Conservation (phyloP, 768 basidiomycete genomes). For the Kwoniella dendrophila region DNA sequence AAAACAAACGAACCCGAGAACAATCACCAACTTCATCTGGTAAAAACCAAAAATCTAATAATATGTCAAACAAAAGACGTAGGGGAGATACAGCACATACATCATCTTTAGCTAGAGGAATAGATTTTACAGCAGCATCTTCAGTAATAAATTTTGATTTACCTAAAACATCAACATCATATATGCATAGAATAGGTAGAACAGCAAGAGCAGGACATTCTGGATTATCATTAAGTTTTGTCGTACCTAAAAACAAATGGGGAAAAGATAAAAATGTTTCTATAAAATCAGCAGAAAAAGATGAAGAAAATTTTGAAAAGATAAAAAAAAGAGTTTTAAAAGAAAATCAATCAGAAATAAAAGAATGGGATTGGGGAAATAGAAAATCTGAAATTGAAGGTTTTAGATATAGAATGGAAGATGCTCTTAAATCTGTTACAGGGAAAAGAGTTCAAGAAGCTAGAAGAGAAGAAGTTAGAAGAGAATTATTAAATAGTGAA, state of each 20-base stretch:
- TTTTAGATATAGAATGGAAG: slow-evolving; percentile 97
- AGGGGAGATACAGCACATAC: slow-evolving; percentile 68
- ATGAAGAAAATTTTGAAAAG: slow-evolving; percentile 74
- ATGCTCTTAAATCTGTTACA: slow-evolving; percentile 86
- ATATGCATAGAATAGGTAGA: slow-evolving; percentile 93
- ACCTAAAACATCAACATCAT: slow-evolving; percentile 80
- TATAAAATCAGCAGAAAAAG: slow-evolving; percentile 69
- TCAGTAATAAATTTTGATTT: slow-evolving; percentile 98
- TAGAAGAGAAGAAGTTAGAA: slow-evolving; percentile 85
- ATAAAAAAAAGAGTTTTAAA: slow-evolving; percentile 74
- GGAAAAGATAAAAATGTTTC: slow-evolving; percentile 64
- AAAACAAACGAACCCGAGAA: slow-evolving; percentile 64
- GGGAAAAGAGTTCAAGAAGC: slow-evolving; percentile 84
- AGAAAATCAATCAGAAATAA: slow-evolving; percentile 64
- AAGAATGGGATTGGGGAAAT: slow-evolving; percentile 86
- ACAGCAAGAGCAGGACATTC: slow-evolving; percentile 94
- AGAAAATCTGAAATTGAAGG: slow-evolving; percentile 90
- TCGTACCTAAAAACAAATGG: slow-evolving; percentile 62
- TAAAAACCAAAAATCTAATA: slow-evolving; percentile 1
- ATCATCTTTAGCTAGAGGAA: slow-evolving; percentile 91
- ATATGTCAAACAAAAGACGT: slow-evolving; percentile 38
- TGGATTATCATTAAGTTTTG: slow-evolving; percentile 86
- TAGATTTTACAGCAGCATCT: slow-evolving; percentile 95
- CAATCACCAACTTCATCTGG: slow-evolving; percentile 46
- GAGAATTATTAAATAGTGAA: slow-evolving; percentile 91